Evolutionary conservation across 106 monocot species (phyloP), one percentile per base, ranked within the genome.

Genomic region (Triglochin maritima): DNA sequence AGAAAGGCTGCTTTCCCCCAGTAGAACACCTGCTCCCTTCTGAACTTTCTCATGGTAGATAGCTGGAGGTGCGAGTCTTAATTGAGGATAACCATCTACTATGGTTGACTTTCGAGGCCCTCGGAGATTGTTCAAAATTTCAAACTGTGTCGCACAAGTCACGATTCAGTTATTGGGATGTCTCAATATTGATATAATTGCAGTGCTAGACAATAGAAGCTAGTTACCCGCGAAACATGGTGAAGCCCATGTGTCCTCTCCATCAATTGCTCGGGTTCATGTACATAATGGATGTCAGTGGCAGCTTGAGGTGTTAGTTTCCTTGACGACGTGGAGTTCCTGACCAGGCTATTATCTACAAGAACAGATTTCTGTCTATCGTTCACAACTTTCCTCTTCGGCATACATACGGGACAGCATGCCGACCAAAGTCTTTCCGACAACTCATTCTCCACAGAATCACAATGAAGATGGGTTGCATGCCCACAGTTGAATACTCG

Each of bases 401-500:
- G 82, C 53, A 82, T 79, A 59, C 98, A 98, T 47, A 92, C 64
- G 52, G 82, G 84, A 75, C 98, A 98, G 44, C 78, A 80, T 57
- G 56, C 63, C 49, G 59, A 66, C 44, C 72, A 49, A 65, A 61
- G 60, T 11, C 44, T 76, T 7, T 64, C 72, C 13, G 56, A 64
- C 53, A 56, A 16, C 52, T 81, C 84, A 43, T 65, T 83, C 67
- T 82, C 84, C 66, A 79, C 77, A 11, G 80, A 80, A 76, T 99
- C 98, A 74, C 92, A 99, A 12, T 84, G 79, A 51, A 99, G 86
- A 89, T 99, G 98, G 7, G 74, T 86, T 72, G 86, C 75, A 69
- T 99, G 98, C 49, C 98, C 92, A 78, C 98, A 99, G 62, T 54
- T 99, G 74, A 79, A 99, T 44, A 99, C 47, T 53, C 88, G 72